phyloP scores from a whole-genome alignment of 345 rosid genomes.

The Heritiera fomes region DNA sequence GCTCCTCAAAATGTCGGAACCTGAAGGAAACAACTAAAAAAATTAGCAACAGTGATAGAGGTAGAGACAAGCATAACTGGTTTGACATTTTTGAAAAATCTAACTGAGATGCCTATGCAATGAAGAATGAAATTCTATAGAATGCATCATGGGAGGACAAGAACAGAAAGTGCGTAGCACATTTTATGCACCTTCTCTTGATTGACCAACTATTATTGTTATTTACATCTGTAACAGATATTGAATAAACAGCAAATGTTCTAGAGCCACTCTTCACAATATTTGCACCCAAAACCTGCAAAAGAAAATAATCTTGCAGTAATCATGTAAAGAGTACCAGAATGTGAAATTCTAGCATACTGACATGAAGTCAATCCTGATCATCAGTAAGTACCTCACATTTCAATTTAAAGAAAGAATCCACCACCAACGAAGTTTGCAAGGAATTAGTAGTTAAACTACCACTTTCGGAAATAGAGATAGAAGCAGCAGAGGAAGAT shows the following conservation, averaged over 20 bases:
- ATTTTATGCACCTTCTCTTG: slow-evolving; percentile 80
- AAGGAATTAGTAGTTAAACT: slow-evolving; percentile 41
- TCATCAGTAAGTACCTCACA: slow-evolving; percentile 72
- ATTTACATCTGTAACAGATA: slow-evolving; percentile 85
- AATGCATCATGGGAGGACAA: slow-evolving; percentile 15
- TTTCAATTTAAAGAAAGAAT: slow-evolving; percentile 80
- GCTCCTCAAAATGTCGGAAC: slow-evolving; percentile 99
- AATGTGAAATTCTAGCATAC: slow-evolving; percentile 22
- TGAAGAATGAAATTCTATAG: slow-evolving; percentile 10
- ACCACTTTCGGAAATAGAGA: slow-evolving; percentile 45
- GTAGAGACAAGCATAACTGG: slow-evolving; percentile 7
- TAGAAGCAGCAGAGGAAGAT: slow-evolving; percentile 56
- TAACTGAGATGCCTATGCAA: not conserved
- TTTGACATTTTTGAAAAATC: slow-evolving; percentile 14
- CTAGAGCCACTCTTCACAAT: slow-evolving; percentile 87
- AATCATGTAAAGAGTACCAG: slow-evolving; percentile 15
- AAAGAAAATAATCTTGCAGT: slow-evolving; percentile 32
- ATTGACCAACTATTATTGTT: slow-evolving; percentile 90
- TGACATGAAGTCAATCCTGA: slow-evolving; percentile 15
- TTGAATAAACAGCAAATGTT: slow-evolving; percentile 90
- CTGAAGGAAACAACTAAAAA: slow-evolving; percentile 35
- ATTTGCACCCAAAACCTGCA: slow-evolving; percentile 97
- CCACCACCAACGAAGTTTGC: slow-evolving; percentile 61
- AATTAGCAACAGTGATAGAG: slow-evolving; percentile 15
- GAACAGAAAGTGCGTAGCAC: slow-evolving; percentile 28